Conservation (phyloP, 345 rosid species). For the Pistacia vera region DNA sequence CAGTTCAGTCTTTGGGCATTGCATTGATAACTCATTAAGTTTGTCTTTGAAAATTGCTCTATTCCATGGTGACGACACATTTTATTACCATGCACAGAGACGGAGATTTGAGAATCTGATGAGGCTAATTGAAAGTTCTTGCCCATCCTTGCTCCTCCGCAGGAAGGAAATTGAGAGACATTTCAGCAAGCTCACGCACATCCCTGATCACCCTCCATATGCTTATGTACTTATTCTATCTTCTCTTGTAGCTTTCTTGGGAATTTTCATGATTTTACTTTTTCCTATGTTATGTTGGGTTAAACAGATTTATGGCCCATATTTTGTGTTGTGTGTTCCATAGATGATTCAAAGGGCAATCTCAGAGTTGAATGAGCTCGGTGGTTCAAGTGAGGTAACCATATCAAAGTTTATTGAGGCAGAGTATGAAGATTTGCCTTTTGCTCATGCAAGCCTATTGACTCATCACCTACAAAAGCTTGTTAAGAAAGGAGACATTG, state of each 20-base stretch:
- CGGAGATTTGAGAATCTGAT: background rate
- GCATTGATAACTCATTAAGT: background rate
- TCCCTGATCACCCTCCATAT: conserved; percentile 24
- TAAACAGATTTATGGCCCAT: background rate
- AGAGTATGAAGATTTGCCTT: conserved; percentile 16
- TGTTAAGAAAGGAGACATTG: conserved; percentile 12
- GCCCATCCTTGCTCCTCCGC: background rate
- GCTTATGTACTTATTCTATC: conserved; percentile 12
- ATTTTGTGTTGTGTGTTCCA: background rate
- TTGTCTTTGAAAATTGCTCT: background rate
- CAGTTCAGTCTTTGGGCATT: background rate
- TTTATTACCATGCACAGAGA: background rate
- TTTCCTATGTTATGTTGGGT: background rate
- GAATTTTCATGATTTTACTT: background rate
- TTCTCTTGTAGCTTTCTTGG: background rate
- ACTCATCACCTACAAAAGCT: conserved; percentile 22
- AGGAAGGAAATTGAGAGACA: conserved; percentile 1
- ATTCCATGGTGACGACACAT: background rate
- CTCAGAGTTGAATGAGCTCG: conserved; percentile 20
- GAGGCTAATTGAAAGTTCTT: conserved; percentile 4
- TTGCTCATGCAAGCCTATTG: conserved; percentile 15
- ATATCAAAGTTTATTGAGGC: conserved; percentile 18
- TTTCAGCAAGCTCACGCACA: background rate
- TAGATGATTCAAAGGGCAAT: conserved; percentile 26
- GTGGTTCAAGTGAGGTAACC: conserved; percentile 22